Conservation (phyloP, 768 basidiomycete species). For the Suillus weaverae region DNA sequence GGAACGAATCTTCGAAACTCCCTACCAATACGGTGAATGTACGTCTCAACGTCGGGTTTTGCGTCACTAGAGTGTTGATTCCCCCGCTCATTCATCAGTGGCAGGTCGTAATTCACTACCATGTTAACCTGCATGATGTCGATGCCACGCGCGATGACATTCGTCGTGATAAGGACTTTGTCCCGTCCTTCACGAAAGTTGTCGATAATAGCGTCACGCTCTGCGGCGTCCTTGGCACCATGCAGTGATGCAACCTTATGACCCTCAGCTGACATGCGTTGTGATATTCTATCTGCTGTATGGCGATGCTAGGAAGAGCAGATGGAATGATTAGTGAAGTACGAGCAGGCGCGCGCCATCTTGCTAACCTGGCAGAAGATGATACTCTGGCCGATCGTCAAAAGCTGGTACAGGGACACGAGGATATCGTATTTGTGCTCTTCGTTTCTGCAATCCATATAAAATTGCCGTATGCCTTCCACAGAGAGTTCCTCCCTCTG, state of each 20-base stretch:
- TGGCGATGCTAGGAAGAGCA: constrained; percentile 64
- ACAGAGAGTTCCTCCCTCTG: constrained; percentile 93
- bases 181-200: constrained; percentile 94
- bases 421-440: constrained; percentile 96
- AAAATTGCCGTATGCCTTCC: constrained; percentile 94
- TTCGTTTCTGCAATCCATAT: constrained; percentile 92
- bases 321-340: constrained; percentile 1
- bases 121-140: constrained; percentile 99
- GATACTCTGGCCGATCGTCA: constrained; percentile 97
- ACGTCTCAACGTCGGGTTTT: constrained; percentile 91
- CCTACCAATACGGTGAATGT: constrained; percentile 95
- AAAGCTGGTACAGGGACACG: constrained; percentile 81
- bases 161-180: constrained; percentile 98
- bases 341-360: constrained; percentile 23
- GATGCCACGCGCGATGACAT: constrained; percentile 97
- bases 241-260: constrained; percentile 97
- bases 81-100: constrained; percentile 74
- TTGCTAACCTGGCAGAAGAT: constrained; percentile 86
- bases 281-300: constrained; percentile 90
- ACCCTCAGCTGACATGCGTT: constrained; percentile 88
- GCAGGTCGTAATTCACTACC: constrained; percentile 99
- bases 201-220: constrained; percentile 92
- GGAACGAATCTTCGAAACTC: constrained; percentile 12
- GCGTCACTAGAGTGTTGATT: constrained; percentile 45
- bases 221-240: constrained; percentile 86